Percentiles rank a stretch among this genome's conserved stretches.
Evolutionary conservation across 495 filamentous ascomycete genomes (phyloP).

Genomic region (Pseudoneurospora amorphoporcata): DNA sequence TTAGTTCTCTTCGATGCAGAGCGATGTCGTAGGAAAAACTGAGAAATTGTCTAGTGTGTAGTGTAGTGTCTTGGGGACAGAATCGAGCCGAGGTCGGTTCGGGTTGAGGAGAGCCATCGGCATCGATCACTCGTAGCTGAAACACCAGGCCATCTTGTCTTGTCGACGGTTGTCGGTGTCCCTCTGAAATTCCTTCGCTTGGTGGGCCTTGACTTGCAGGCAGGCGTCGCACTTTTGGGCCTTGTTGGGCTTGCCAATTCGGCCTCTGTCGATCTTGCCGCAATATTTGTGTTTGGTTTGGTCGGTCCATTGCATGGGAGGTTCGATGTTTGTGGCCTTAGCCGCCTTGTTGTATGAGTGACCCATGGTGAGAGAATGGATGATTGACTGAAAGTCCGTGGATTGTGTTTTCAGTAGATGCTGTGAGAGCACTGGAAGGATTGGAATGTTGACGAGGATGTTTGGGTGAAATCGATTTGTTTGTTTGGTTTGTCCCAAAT

Average conservation of each 20-base stretch:
- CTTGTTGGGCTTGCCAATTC: slow-evolving; percentile 17
- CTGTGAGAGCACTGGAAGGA: not conserved
- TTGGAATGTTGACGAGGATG: not conserved
- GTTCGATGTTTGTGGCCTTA: slow-evolving; percentile 7
- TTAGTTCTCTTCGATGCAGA: not conserved
- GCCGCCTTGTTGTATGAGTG: slow-evolving; percentile 11
- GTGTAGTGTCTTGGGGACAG: not conserved
- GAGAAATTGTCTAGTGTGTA: no score
- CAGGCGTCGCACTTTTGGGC: slow-evolving; percentile 21
- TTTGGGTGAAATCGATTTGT: not conserved
- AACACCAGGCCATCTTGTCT: slow-evolving; percentile 17
- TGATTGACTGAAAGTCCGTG: not conserved
- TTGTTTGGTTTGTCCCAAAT: not conserved
- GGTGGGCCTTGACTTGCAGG: slow-evolving; percentile 14
- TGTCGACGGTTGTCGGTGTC: slow-evolving; percentile 7
- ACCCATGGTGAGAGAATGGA: slow-evolving; percentile 7
- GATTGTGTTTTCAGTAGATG: not conserved
- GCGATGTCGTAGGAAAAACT: not conserved
- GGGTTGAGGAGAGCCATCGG: no score
- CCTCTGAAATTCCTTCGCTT: slow-evolving; percentile 2
- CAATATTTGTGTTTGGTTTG: slow-evolving; percentile 20
- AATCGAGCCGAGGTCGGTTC: not conserved
- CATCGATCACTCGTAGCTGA: not conserved
- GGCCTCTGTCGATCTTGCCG: slow-evolving; percentile 13
- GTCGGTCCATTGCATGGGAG: slow-evolving; percentile 17